Conservation (phyloP, 2,329 filamentous ascomycete genomes). For the Simplicillium sp. region DNA sequence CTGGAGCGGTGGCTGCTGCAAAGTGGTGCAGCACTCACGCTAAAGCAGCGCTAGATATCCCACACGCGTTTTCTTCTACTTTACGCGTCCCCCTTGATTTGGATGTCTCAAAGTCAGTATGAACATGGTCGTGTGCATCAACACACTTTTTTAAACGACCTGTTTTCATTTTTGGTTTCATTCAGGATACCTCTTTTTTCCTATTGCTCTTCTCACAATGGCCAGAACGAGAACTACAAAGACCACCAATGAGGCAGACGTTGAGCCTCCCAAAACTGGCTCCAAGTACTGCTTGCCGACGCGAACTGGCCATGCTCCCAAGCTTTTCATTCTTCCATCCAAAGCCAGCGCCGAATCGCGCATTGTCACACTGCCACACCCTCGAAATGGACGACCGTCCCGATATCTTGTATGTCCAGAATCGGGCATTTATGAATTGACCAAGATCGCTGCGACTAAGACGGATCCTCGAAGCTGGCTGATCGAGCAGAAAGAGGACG, state of each 20-base stretch:
- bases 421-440: slow-evolving; percentile 57
- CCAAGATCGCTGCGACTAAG: slow-evolving; percentile 42
- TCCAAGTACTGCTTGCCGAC: slow-evolving; percentile 29
- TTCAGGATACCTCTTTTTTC: no score
- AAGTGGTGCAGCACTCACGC: no score
- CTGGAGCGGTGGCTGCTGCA: no score
- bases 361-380: slow-evolving; percentile 51
- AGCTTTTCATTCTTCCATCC: slow-evolving; percentile 53
- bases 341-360: slow-evolving; percentile 41
- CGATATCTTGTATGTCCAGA: slow-evolving; percentile 55
- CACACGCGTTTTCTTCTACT: no score
- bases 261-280: slow-evolving; percentile 17
- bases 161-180: no score
- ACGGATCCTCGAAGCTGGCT: slow-evolving; percentile 53
- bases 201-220: slow-evolving; percentile 17
- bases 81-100: no score
- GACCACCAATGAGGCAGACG: slow-evolving; percentile 8
- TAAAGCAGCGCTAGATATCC: no score
- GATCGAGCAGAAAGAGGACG: slow-evolving; percentile 26
- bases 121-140: no score
- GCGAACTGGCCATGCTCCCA: slow-evolving; percentile 33
- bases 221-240: slow-evolving; percentile 28
- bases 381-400: slow-evolving; percentile 42
- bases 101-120: no score
- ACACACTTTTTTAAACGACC: no score